Percentiles rank a stretch among this genome's conserved stretches.
These are phyloP conservation scores for Stemphylium beticola DNA, from an alignment of 2,329 filamentous ascomycete species.

Conservation along the genomic window DNA sequence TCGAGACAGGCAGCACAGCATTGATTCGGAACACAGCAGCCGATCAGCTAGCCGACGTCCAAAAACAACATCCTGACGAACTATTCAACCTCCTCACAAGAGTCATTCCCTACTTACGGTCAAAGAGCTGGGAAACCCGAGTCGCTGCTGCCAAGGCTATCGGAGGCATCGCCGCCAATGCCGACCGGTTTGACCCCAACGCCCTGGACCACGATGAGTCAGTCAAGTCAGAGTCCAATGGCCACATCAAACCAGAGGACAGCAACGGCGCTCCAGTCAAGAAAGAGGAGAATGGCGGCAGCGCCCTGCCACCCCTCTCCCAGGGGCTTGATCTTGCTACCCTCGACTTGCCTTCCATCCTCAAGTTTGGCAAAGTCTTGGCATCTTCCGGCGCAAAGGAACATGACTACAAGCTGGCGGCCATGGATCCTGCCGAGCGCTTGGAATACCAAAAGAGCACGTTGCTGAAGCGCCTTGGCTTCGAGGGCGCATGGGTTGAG, in stretches of 20 bases:
- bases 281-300: constrained; percentile 60
- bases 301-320: constrained; percentile 51
- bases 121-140: constrained; percentile 96
- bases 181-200: constrained; percentile 87
- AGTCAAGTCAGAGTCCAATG: constrained; percentile 52
- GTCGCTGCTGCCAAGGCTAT: constrained; percentile 93
- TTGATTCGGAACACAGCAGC: constrained; percentile 97
- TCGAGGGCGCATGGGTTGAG: constrained; percentile 83
- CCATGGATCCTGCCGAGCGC: constrained; percentile 79
- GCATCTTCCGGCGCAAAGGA: constrained; percentile 80
- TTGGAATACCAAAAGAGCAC: constrained; percentile 90
- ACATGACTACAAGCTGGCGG: constrained; percentile 82
- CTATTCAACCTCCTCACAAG: constrained; percentile 92
- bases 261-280: constrained; percentile 48
- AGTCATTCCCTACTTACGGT: constrained; percentile 92
- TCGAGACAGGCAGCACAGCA: constrained; percentile 96
- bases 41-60: constrained; percentile 94
- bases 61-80: constrained; percentile 97
- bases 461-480: constrained; percentile 77
- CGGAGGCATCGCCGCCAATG: constrained; percentile 90
- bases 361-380: constrained; percentile 83
- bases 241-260: constrained; percentile 65
- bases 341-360: constrained; percentile 78
- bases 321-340: constrained; percentile 74
- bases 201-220: constrained; percentile 65